Base-by-base conservation (phyloP, 2,329 filamentous ascomycete species). In the Pseudodiploospora longispora region DNA sequence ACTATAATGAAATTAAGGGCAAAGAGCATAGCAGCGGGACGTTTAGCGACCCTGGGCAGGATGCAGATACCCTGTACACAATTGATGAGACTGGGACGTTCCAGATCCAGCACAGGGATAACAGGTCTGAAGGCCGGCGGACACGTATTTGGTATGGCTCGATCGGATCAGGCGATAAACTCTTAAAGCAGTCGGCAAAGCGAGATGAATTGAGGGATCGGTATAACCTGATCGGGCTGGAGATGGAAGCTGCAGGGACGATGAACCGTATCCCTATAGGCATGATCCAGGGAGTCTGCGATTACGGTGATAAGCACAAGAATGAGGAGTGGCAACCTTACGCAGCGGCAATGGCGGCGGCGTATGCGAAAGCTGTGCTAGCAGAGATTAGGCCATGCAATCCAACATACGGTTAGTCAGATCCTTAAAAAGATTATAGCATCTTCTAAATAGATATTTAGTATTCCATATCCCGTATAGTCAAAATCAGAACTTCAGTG, bases 41-140 rank as follows among this genome's bases (percentile, higher is more conserved):
- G 0, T 64, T 65, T 36, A 31, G n/a, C 1, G 59, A 63, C 30
- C 59, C 59, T 2, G 61, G 60, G 1, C 59, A 63, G 41, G 52
- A 61, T 4, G 34, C 44, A 0, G 62, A 64, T 31, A 27, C 10
- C 0, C 44, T 63, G 3, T 57, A 57, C 28, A 27, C 51, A 4
- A 27, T 44, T 6, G 42, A 44, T 10, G 42, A 42, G 10, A 30
- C 54, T 4, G 1, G 49, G 44, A 6, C 5, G 10, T 1, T 27
- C 4, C 6, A 44, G 2, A 42, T 59, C n/a, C 32, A 50, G 6
- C 27, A 50, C 4, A 47, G 58, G 41, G 30, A 42, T 27, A 34
- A 0, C n/a, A 50, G 61, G 10, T 51, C 49, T 2, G 35, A 41
- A 10, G 19, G 29, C 1, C 40, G 41, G 19, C 57, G 62, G 1